A percentile compares a stretch with the other conserved stretches of the same genome.
Conservation (phyloP, 768 basidiomycete genomes). For the Tulasnella sp. region DNA sequence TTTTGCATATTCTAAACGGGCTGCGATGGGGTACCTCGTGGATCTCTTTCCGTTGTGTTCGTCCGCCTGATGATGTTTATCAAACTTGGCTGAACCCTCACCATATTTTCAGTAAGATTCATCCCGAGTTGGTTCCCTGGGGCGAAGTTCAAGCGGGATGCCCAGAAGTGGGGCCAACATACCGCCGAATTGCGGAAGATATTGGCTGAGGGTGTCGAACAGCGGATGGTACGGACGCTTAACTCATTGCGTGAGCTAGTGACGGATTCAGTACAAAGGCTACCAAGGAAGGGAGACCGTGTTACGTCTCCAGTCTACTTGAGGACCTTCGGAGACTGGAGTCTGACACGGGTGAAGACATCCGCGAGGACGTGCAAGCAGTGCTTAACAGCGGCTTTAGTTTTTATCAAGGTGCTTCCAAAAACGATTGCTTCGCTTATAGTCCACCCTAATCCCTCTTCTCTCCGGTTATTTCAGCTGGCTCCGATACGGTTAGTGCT, state of each 20-base stretch:
- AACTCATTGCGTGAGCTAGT: background rate
- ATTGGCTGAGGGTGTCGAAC: background rate
- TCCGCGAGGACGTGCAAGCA: background rate
- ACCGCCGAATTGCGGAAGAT: background rate
- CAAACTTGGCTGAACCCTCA: background rate
- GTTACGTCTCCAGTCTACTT: background rate
- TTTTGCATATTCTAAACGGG: background rate
- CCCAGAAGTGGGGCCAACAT: background rate
- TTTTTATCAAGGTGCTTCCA: background rate
- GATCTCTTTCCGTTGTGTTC: background rate
- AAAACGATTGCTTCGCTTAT: background rate
- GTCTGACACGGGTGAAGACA: background rate
- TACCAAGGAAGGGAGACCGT: background rate
- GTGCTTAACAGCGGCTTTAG: background rate
- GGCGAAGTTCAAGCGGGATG: conserved; percentile 2
- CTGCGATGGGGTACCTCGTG: background rate
- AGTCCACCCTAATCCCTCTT: background rate
- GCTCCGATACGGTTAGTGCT: background rate
- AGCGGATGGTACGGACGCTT: background rate
- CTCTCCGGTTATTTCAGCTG: background rate
- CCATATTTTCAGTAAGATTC: background rate
- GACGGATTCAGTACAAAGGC: background rate
- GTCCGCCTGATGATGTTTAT: background rate
- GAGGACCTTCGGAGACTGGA: background rate
- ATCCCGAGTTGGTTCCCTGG: background rate